These are phyloP conservation scores for Cymbopogon flexuosus DNA, from an alignment of 202 grass and related monocot genomes.

Conservation along the genomic window DNA sequence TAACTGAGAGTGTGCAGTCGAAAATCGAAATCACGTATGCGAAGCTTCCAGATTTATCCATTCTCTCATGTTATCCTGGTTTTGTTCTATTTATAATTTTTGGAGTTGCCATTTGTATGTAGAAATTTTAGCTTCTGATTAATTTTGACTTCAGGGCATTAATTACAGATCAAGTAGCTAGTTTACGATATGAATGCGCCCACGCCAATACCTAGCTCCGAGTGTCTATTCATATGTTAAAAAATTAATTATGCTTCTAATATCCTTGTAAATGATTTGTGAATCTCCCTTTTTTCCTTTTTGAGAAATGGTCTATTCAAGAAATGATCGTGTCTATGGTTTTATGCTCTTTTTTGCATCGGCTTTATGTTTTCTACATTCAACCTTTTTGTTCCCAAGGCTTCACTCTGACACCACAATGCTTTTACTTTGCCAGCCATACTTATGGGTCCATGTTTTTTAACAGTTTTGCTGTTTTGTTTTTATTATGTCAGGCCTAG, in stretches of 20 bases:
- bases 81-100: background rate
- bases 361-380: constrained; percentile 24
- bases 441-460: background rate
- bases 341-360: background rate
- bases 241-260: background rate
- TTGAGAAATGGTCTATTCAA: background rate
- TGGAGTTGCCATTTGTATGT: background rate
- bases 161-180: background rate
- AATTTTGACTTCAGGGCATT: background rate
- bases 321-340: constrained; percentile 13
- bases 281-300: background rate
- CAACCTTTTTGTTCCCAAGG: background rate
- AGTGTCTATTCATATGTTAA: background rate
- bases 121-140: background rate
- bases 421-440: constrained; percentile 14
- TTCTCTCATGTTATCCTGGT: background rate
- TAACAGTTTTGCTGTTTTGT: background rate
- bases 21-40: constrained; percentile 5
- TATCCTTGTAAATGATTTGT: background rate
- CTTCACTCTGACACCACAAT: background rate
- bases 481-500: background rate
- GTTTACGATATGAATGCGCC: background rate
- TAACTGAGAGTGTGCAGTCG: background rate
- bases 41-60: background rate
- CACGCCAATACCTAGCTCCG: background rate